A percentile compares a stretch with the other conserved stretches of the same genome.
phyloP scores from a whole-genome alignment of 371 early-diverging fungal species.

The Mortierella sp. region DNA sequence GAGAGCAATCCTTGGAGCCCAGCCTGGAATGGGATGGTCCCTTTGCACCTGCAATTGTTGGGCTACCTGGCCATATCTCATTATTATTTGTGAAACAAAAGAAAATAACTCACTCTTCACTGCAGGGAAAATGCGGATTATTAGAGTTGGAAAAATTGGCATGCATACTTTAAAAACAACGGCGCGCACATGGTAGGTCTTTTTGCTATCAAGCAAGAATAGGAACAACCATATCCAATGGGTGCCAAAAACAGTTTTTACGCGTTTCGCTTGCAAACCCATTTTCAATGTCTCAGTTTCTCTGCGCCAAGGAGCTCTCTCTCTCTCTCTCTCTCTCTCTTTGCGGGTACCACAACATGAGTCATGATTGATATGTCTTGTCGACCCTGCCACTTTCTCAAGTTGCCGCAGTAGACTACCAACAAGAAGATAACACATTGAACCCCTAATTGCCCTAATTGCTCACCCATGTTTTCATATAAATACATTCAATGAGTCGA shows the following conservation, averaged over 20 bases:
- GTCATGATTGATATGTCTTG: background rate
- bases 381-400: background rate
- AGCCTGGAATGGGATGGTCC: no score
- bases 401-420: slow-evolving; percentile 1
- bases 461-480: background rate
- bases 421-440: no score
- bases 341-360: background rate
- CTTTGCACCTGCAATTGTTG: no score
- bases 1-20: no score
- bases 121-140: background rate
- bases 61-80: no score
- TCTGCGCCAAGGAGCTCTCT: background rate
- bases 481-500: slow-evolving; percentile 5
- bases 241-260: background rate
- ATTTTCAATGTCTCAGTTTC: no score
- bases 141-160: background rate
- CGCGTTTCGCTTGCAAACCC: no score
- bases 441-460: no score
- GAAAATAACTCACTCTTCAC: background rate
- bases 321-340: background rate
- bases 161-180: background rate
- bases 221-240: background rate
- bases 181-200: background rate
- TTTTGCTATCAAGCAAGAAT: background rate
- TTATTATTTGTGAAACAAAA: background rate